These are phyloP conservation scores for Endocalyx cinctus DNA, from an alignment of 2,329 filamentous ascomycete species.

Conservation along the genomic window DNA sequence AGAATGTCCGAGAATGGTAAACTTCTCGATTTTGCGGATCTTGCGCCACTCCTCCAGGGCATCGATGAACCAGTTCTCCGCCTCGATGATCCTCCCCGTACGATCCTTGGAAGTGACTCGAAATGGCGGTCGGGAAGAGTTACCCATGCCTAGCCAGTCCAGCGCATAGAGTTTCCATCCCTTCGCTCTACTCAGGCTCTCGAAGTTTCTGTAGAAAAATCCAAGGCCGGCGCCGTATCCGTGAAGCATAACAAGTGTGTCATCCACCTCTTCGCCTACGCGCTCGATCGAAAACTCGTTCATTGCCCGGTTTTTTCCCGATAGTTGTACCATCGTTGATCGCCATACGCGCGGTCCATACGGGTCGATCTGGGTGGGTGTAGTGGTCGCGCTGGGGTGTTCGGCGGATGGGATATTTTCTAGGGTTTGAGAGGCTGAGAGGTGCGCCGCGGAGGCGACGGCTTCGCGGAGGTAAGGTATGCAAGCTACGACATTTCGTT, in stretches of 20 bases:
- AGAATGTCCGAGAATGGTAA: slow-evolving; percentile 90
- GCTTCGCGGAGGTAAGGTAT: slow-evolving; percentile 79
- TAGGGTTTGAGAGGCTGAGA: no score
- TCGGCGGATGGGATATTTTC: slow-evolving; percentile 30
- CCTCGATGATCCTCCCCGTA: slow-evolving; percentile 76
- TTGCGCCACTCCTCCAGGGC: slow-evolving; percentile 94
- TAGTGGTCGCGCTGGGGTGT: slow-evolving; percentile 37
- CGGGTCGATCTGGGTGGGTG: slow-evolving; percentile 60
- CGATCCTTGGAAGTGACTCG: slow-evolving; percentile 77
- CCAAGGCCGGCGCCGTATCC: slow-evolving; percentile 94
- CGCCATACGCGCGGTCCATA: slow-evolving; percentile 83
- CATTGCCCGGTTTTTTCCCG: slow-evolving; percentile 78
- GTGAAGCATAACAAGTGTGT: slow-evolving; percentile 92
- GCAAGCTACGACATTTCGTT: slow-evolving; percentile 81
- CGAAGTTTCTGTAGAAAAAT: slow-evolving; percentile 98
- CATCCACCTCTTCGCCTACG: slow-evolving; percentile 70
- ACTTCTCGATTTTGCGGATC: slow-evolving; percentile 82
- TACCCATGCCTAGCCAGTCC: slow-evolving; percentile 94
- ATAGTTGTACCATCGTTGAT: slow-evolving; percentile 76
- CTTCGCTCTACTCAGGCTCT: slow-evolving; percentile 69
- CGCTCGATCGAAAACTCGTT: slow-evolving; percentile 93
- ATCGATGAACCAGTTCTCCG: slow-evolving; percentile 94
- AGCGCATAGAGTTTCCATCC: slow-evolving; percentile 90
- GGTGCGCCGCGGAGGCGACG: slow-evolving; percentile 47
- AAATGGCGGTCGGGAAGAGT: slow-evolving; percentile 79